Conservation (phyloP, 1,284 basidiomycete species). For the Ceratobasidium theobromae region DNA sequence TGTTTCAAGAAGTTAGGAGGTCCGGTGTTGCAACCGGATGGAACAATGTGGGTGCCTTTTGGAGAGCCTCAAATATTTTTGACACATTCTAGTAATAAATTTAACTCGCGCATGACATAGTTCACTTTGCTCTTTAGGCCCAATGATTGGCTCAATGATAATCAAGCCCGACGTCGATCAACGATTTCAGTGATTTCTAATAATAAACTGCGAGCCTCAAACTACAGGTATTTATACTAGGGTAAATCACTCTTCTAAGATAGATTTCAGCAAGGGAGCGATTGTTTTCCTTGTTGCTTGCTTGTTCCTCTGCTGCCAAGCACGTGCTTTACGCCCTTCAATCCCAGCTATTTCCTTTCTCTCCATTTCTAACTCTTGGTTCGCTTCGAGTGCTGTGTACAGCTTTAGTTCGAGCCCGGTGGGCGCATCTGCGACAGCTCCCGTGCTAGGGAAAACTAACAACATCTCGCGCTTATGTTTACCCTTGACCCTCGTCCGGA, state of each 20-base stretch:
- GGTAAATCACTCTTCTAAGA: slow-evolving; percentile 40
- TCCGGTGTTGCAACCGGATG: too few relatives aligned
- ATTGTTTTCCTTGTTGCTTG: slow-evolving; percentile 76
- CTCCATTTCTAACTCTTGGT: slow-evolving; percentile 53
- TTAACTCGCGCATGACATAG: too few relatives aligned
- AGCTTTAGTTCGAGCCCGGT: slow-evolving; percentile 38
- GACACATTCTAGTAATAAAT: too few relatives aligned
- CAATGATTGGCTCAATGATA: too few relatives aligned
- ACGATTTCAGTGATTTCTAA: too few relatives aligned
- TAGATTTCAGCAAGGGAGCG: slow-evolving; percentile 68
- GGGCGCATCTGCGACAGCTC: slow-evolving; percentile 34
- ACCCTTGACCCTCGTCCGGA: slow-evolving; percentile 49
- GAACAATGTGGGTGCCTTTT: too few relatives aligned
- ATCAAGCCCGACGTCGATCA: too few relatives aligned
- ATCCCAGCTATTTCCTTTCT: slow-evolving; percentile 39
- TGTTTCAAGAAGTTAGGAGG: too few relatives aligned
- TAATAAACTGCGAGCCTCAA: too few relatives aligned
- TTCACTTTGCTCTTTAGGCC: too few relatives aligned
- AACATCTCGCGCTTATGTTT: slow-evolving; percentile 65
- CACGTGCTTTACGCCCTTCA: slow-evolving; percentile 44
- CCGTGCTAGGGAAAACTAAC: slow-evolving; percentile 51
- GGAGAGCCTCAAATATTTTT: too few relatives aligned
- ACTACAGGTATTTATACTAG: too few relatives aligned
- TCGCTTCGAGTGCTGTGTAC: slow-evolving; percentile 56
- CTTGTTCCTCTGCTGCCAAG: slow-evolving; percentile 77